Base-by-base conservation (phyloP, 345 rosid species). In the Clausena lansium region DNA sequence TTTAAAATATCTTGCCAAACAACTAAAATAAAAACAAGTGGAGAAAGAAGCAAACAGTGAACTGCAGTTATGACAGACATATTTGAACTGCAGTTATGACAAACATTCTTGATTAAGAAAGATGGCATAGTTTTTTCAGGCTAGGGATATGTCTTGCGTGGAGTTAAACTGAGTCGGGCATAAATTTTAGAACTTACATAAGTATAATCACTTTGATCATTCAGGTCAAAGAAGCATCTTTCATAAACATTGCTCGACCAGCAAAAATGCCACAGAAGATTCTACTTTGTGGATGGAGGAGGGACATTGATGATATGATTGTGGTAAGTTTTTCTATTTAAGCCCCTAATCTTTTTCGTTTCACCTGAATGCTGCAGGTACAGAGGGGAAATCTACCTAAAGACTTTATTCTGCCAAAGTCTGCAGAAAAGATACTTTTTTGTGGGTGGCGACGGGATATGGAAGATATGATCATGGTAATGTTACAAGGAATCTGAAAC, bases 201-300 rank as follows among this genome's bases (percentile, higher is more conserved):
- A 73, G 69, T 70, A 84, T 79, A 81, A 85, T 83, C 81, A 88
- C 84, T 84, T 84, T 88, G 87, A 83, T 88, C 89, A 81, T 91
- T 81, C 93, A 91, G 92, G 90, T 89, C 86, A 88, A 88, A 80
- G 87, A 86, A 75, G 86, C 87, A 87, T 77, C 89, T 85, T 88
- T 88, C 84, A 76, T 85, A 76, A 84, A 85, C 82, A 71, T 87
- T 85, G 75, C 78, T 80, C 86, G 82, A 76, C 85, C 89, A 61
- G 80, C 90, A 77, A 91, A 91, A 88, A 89, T 84, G 89, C 88
- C 92, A 81, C 95, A 88, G 91, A 91, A 85, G 91, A 89, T 91
- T 87, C 95, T 91, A 85, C 91, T 88, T 79, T 89, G 92, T 89
- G 92, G 95, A 88, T 91, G 95, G 93, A 87, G 93, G 91, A 88